phyloP scores from a whole-genome alignment of 2,329 filamentous ascomycete genomes.

The Xylariaceae sp. region DNA sequence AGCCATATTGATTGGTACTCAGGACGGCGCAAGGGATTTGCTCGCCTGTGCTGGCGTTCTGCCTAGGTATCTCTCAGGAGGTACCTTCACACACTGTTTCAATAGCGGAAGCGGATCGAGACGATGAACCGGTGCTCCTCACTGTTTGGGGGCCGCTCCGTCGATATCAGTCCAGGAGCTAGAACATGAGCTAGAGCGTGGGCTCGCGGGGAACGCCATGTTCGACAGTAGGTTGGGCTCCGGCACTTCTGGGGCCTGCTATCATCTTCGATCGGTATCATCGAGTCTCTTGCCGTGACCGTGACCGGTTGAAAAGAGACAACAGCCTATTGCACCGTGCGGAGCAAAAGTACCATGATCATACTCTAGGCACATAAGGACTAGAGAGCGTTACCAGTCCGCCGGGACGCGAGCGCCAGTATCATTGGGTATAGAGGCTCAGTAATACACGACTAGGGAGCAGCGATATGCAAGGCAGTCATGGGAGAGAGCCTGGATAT shows the following conservation, averaged over 20 bases:
- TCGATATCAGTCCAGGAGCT: not conserved
- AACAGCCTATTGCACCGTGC: constrained; percentile 23
- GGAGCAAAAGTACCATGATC: constrained; percentile 5
- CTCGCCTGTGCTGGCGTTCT: constrained; percentile 10
- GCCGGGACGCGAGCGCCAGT: constrained; percentile 22
- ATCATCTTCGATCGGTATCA: not conserved
- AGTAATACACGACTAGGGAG: constrained; percentile 19
- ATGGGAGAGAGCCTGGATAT: constrained; percentile 11
- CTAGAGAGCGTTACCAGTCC: constrained; percentile 20
- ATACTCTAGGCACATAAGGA: constrained; percentile 17
- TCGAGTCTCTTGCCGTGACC: not conserved
- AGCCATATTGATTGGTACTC: constrained; percentile 21
- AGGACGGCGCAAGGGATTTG: constrained; percentile 28
- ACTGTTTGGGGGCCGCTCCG: constrained; percentile 16
- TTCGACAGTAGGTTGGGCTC: constrained; percentile 13
- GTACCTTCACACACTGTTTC: constrained; percentile 25
- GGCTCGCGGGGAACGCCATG: constrained; percentile 14
- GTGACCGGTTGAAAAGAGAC: not conserved
- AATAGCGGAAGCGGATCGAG: constrained; percentile 21
- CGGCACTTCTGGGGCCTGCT: constrained; percentile 14
- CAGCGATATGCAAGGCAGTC: constrained; percentile 23
- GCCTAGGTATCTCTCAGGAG: constrained; percentile 6
- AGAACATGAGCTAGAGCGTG: constrained; percentile 8
- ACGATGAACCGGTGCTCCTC: constrained; percentile 18
- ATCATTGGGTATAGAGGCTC: constrained; percentile 9